A percentile compares a stretch with the other conserved stretches of the same genome.
Conservation (phyloP, 257 asterid genomes). For the Capsicum pubescens region DNA sequence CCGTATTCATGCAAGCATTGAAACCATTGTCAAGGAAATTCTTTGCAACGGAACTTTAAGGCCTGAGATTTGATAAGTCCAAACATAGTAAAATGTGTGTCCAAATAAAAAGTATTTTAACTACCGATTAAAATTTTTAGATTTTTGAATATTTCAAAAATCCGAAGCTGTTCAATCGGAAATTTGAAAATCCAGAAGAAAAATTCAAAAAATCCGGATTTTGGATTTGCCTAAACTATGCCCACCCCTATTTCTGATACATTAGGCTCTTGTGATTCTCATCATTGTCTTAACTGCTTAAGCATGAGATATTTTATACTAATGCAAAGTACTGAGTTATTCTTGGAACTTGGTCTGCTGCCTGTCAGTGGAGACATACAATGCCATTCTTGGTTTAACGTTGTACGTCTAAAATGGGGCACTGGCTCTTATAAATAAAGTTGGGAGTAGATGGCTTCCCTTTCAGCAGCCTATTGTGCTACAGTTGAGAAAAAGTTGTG, state of each 20-base stretch:
- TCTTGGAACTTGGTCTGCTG: background rate
- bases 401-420: background rate
- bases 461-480: slow-evolving; percentile 18
- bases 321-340: background rate
- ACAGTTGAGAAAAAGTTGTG: background rate
- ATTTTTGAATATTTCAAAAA: background rate
- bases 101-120: background rate
- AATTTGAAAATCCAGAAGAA: background rate
- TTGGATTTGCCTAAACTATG: background rate
- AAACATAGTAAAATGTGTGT: background rate
- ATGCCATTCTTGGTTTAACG: background rate
- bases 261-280: slow-evolving; percentile 20
- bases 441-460: slow-evolving; percentile 8
- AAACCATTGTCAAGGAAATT: background rate
- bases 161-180: background rate
- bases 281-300: slow-evolving; percentile 8
- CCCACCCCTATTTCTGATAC: slow-evolving; percentile 17
- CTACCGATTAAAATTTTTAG: background rate
- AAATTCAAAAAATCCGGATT: background rate
- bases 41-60: background rate
- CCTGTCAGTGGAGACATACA: slow-evolving; percentile 14
- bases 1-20: background rate
- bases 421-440: background rate
- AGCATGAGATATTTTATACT: background rate
- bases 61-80: background rate